Evolutionary conservation across 208 protist genomes (phyloP), one percentile per base, ranked within the genome.

Genomic region (Wallacemonas sp.): DNA sequence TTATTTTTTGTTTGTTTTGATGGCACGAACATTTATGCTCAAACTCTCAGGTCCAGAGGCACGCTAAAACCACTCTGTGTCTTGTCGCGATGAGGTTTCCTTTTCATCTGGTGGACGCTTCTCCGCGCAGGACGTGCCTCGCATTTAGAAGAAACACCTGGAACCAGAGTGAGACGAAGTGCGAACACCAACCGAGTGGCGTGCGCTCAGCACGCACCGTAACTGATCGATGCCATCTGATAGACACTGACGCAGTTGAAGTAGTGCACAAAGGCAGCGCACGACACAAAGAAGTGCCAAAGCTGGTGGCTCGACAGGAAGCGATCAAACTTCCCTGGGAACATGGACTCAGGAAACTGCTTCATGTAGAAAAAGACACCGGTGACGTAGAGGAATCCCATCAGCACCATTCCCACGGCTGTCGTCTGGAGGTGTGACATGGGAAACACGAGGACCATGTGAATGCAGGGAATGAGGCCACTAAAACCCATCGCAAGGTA

Each of bases 201-300:
- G n/a, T n/a, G n/a, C n/a, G n/a, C 49, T 76, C 41, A 80, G 61
- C 73, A 83, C 0, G 54, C 74, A 4, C 68, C 65, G 30, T 71
- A 66, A 21, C 65, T 79, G 1, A 85, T 36, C 9, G 24, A 14
- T 65, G 66, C 81, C 55, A 74, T 54, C 36, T 81, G 77, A 52
- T 77, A 81, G 47, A 87, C 58, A 16, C 71, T 65, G 2, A 68
- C 70, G 32, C 66, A 76, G 56, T 71, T 83, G 61, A 70, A 83
- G 57, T 74, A 87, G 46, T 87, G 81, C 23, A 87, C 74, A 30
- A 75, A 61, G 4, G 81, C 76, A 0, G 80, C 84, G 24, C 64
- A 39, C 2, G 85, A 61, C 9, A 90, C 81, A 62, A 86, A 85
- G 16, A 75, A 61, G 46, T 90, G 80, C 84, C 84, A 90, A 21